A percentile compares a stretch with the other conserved stretches of the same genome.
Conservation (phyloP, 2,329 filamentous ascomycete genomes). For the Microsporum audouinii region DNA sequence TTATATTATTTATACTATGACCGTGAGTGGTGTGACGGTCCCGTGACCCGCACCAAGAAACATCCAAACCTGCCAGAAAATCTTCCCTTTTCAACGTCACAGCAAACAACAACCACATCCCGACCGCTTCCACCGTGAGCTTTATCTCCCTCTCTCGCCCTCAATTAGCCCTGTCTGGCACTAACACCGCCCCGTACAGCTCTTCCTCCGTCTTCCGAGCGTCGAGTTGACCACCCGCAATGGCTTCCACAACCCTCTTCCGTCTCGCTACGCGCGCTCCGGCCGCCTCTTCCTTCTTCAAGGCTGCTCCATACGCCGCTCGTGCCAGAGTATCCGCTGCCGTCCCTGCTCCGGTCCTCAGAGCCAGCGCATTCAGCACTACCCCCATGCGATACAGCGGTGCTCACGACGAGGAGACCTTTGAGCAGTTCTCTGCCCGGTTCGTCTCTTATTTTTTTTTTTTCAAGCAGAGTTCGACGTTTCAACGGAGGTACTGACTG, state of each 20-base stretch:
- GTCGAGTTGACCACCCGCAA: slow-evolving; percentile 29
- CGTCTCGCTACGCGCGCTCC: slow-evolving; percentile 57
- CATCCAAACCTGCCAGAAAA: slow-evolving; percentile 3
- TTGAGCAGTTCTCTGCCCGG: slow-evolving; percentile 97
- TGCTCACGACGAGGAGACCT: slow-evolving; percentile 84
- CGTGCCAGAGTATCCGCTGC: slow-evolving; percentile 46
- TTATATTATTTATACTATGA: not conserved
- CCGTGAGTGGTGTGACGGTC: not conserved
- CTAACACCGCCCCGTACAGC: not conserved
- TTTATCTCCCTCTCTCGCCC: slow-evolving; percentile 4
- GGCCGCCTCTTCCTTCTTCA: slow-evolving; percentile 44
- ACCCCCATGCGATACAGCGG: slow-evolving; percentile 45
- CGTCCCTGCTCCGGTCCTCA: slow-evolving; percentile 41
- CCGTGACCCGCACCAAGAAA: slow-evolving; percentile 1
- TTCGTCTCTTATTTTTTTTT: slow-evolving; percentile 36
- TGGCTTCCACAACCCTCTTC: slow-evolving; percentile 58
- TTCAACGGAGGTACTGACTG: not conserved
- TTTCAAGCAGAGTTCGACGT: not conserved
- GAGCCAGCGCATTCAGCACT: slow-evolving; percentile 53
- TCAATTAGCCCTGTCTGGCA: slow-evolving; percentile 1
- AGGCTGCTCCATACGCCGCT: slow-evolving; percentile 47
- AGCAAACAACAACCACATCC: slow-evolving; percentile 8
- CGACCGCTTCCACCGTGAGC: slow-evolving; percentile 7
- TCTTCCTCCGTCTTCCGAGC: not conserved
- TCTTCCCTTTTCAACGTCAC: slow-evolving; percentile 2